Conservation (phyloP, 139 green algal species). For the Closterium sp. region DNA sequence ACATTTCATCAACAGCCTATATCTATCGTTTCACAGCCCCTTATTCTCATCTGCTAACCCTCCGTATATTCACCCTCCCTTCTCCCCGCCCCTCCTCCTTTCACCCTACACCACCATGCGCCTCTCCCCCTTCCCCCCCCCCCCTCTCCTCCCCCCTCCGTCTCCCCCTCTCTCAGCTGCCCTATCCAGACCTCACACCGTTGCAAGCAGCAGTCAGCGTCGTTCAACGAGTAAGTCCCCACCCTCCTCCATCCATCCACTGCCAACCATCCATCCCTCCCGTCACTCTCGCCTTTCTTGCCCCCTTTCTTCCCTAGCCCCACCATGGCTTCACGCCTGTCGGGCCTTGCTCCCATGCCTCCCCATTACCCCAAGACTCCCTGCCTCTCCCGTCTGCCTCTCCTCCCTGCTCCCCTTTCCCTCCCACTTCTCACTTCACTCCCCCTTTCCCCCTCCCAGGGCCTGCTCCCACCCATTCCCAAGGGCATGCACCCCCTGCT, state of each 20-base stretch:
- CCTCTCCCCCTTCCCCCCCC: no score
- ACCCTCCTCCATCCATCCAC: neutral
- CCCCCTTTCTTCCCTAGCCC: neutral
- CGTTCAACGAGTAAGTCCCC: conserved; percentile 81
- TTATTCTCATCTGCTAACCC: neutral
- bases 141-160: no score
- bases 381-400: neutral
- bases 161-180: conserved; percentile 42
- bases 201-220: conserved; percentile 74
- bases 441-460: conserved; percentile 68
- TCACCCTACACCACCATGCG: no score
- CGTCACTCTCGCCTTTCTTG: neutral
- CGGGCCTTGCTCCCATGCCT: neutral
- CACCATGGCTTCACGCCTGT: neutral
- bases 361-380: neutral
- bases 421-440: neutral
- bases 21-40: no score
- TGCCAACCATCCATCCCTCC: conserved; percentile 53
- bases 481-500: conserved; percentile 17
- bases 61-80: neutral
- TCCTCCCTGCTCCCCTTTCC: neutral
- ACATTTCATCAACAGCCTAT: no score
- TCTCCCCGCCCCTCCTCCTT: neutral
- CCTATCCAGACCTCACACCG: conserved; percentile 91
- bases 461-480: conserved; percentile 51